Percentiles rank a stretch among this genome's conserved stretches.
Conservation (phyloP, 2,329 filamentous ascomycete species). For the Pleoardoris graminearum region DNA sequence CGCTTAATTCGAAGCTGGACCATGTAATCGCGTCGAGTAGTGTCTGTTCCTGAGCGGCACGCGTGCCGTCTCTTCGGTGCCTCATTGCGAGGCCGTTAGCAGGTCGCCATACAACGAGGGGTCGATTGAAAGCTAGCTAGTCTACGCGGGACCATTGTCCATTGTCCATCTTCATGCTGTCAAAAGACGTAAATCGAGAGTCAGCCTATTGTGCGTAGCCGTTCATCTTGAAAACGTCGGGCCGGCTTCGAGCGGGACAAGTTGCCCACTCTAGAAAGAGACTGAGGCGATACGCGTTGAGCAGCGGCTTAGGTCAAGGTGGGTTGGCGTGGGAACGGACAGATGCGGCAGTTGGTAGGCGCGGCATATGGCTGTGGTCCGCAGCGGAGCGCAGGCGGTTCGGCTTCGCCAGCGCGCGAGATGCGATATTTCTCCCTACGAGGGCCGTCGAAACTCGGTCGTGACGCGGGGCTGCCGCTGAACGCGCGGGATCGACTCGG, state of each 20-base stretch:
- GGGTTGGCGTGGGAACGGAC: slow-evolving; percentile 20
- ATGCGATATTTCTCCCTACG: slow-evolving; percentile 30
- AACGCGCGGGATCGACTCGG: slow-evolving; percentile 12
- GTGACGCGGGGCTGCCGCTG: slow-evolving; percentile 4
- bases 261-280: slow-evolving; percentile 16
- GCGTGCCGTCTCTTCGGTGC: neutral
- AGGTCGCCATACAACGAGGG: slow-evolving; percentile 7
- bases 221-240: no score
- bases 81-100: neutral
- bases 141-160: no score
- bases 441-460: slow-evolving; percentile 27
- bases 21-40: slow-evolving; percentile 17
- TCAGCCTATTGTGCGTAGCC: neutral
- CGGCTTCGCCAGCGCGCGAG: slow-evolving; percentile 33
- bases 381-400: slow-evolving; percentile 24
- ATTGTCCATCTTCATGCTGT: neutral
- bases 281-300: slow-evolving; percentile 1
- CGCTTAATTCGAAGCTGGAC: slow-evolving; percentile 16
- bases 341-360: slow-evolving; percentile 10
- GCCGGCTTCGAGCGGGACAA: slow-evolving; percentile 9
- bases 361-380: slow-evolving; percentile 2
- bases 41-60: slow-evolving; percentile 18
- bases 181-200: neutral
- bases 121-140: slow-evolving; percentile 6
- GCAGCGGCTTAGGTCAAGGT: neutral